Percentiles rank a stretch among this genome's conserved stretches.
phyloP scores from a whole-genome alignment of 2,329 filamentous ascomycete genomes.

The Geosmithia putterillii region DNA sequence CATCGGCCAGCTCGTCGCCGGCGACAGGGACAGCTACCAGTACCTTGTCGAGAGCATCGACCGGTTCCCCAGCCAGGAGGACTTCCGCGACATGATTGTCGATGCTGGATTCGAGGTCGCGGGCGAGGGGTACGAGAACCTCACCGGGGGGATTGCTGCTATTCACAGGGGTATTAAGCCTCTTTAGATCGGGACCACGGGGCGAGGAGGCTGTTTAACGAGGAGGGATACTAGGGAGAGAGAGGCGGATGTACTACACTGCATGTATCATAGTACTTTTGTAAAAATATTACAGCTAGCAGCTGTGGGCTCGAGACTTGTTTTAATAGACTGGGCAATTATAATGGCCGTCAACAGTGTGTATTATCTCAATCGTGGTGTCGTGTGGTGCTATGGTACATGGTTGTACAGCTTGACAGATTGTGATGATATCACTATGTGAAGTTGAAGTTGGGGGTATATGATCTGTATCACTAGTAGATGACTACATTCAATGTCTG shows the following conservation, averaged over 20 bases:
- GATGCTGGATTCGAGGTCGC: constrained; percentile 78
- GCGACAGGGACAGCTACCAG: constrained; percentile 92
- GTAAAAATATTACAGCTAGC: neutral
- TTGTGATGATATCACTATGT: too few relatives aligned
- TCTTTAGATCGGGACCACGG: too few relatives aligned
- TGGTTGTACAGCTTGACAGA: too few relatives aligned
- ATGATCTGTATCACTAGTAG: too few relatives aligned
- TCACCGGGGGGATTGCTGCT: constrained; percentile 85
- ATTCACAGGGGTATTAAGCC: constrained; percentile 97
- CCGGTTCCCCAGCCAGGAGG: constrained; percentile 73
- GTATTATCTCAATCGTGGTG: too few relatives aligned
- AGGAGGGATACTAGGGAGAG: neutral
- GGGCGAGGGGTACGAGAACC: constrained; percentile 73
- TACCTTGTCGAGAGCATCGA: constrained; percentile 98
- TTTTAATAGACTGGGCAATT: neutral
- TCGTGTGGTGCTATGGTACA: too few relatives aligned
- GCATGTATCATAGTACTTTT: neutral
- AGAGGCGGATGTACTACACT: neutral
- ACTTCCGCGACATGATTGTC: constrained; percentile 73
- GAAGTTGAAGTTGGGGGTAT: too few relatives aligned
- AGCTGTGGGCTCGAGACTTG: neutral
- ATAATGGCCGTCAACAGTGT: too few relatives aligned
- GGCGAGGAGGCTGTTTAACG: neutral
- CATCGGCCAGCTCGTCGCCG: constrained; percentile 89
- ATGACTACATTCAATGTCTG: too few relatives aligned